Evolutionary conservation across 2,329 filamentous ascomycete species (phyloP).

Genomic region (Aspergillus awamori): DNA sequence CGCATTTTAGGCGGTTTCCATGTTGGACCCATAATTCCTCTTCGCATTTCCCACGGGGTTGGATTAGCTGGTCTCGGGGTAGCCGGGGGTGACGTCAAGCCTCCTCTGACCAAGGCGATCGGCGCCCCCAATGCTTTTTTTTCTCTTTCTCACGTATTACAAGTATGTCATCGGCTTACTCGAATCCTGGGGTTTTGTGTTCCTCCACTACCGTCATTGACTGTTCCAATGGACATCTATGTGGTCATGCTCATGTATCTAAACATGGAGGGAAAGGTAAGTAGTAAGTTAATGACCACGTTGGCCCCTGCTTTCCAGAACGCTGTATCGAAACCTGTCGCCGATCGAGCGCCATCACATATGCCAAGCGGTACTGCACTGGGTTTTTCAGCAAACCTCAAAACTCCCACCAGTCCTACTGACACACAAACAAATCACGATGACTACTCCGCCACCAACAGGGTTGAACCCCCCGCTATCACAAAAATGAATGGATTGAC

Average conservation of each 20-base stretch:
- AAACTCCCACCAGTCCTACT: background rate
- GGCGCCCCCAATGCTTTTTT: background rate
- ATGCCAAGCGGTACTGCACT: background rate
- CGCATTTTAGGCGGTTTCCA: background rate
- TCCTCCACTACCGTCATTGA: background rate
- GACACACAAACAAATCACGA: background rate
- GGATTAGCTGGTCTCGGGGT: slow-evolving; percentile 11
- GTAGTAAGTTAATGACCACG: background rate
- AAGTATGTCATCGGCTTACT: background rate
- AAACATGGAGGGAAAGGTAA: background rate
- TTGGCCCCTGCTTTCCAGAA: slow-evolving; percentile 10
- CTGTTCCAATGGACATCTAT: background rate
- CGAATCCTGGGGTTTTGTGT: background rate
- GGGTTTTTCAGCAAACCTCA: background rate
- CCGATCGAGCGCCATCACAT: background rate
- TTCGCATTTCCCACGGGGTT: slow-evolving; percentile 7
- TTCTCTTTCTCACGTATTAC: background rate
- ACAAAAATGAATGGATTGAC: background rate
- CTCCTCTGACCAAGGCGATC: background rate
- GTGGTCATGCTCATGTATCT: no score
- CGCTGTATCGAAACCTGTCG: slow-evolving; percentile 9
- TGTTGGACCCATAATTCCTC: background rate
- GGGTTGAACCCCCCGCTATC: background rate
- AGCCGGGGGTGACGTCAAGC: slow-evolving; percentile 29
- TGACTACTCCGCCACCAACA: background rate